A percentile compares a stretch with the other conserved stretches of the same genome.
Evolutionary conservation across 2,329 filamentous ascomycete genomes (phyloP).

Genomic region (Fusarium bactridioides): DNA sequence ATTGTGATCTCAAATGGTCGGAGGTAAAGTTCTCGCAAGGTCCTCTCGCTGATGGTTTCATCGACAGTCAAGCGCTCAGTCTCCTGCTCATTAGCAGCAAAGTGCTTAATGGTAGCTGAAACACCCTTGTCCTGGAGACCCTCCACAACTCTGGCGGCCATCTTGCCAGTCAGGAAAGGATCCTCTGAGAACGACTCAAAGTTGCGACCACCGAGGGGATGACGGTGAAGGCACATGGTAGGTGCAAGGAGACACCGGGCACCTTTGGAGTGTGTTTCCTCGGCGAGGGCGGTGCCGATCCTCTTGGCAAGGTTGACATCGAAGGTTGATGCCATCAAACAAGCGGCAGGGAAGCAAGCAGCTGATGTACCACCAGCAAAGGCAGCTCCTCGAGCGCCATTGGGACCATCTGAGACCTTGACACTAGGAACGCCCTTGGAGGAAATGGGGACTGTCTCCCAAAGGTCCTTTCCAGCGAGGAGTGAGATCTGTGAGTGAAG

Average conservation of each 20-base stretch:
- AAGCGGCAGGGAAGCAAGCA: slow-evolving; percentile 43
- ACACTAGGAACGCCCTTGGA: slow-evolving; percentile 37
- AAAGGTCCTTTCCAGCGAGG: slow-evolving; percentile 39
- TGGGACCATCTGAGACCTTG: slow-evolving; percentile 40
- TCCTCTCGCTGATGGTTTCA: slow-evolving; percentile 38
- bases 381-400: slow-evolving; percentile 39
- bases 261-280: slow-evolving; percentile 66
- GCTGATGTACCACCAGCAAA: slow-evolving; percentile 37
- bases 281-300: slow-evolving; percentile 66
- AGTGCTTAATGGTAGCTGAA: slow-evolving; percentile 54
- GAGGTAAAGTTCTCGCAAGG: slow-evolving; percentile 43
- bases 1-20: slow-evolving; percentile 52
- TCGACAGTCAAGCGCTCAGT: slow-evolving; percentile 42
- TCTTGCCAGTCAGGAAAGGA: slow-evolving; percentile 39
- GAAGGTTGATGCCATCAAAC: slow-evolving; percentile 67
- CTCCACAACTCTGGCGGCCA: slow-evolving; percentile 44
- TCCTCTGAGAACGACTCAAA: slow-evolving; percentile 43
- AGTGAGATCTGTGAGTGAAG: slow-evolving; percentile 30
- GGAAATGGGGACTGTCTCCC: slow-evolving; percentile 39
- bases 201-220: slow-evolving; percentile 41
- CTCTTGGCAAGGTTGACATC: slow-evolving; percentile 64
- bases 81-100: slow-evolving; percentile 53
- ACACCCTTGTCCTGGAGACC: slow-evolving; percentile 52
- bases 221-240: slow-evolving; percentile 42
- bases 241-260: slow-evolving; percentile 68